phyloP scores from a whole-genome alignment of 306 rosid genomes.

The Biancaea sappan region DNA sequence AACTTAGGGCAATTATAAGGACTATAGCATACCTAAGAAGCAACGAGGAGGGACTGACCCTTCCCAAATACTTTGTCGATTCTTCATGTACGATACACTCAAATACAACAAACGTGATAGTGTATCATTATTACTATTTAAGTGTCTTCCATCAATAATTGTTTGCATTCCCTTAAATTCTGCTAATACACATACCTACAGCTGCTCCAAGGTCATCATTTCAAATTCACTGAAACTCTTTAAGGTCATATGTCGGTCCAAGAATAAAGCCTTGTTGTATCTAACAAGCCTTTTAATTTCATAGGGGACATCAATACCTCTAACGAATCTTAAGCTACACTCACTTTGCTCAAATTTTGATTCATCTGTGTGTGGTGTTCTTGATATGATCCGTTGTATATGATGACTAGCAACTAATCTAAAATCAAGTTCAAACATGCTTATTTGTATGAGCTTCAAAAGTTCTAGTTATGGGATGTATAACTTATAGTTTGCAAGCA shows the following conservation, averaged over 20 bases:
- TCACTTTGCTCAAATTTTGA: neutral
- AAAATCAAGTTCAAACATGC: neutral
- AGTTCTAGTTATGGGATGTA: neutral
- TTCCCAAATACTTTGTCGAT: slow-evolving; percentile 24
- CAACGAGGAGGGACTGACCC: neutral
- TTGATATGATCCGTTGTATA: slow-evolving; percentile 23
- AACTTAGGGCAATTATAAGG: slow-evolving; percentile 29
- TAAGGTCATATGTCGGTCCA: neutral
- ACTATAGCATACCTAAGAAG: slow-evolving; percentile 9
- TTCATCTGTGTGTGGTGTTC: neutral
- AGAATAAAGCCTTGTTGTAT: neutral
- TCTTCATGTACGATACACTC: slow-evolving; percentile 39
- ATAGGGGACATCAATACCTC: slow-evolving; percentile 1
- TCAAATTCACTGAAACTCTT: neutral
- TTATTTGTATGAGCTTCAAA: neutral
- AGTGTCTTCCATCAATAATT: neutral
- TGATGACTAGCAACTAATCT: slow-evolving; percentile 15
- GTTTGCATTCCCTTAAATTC: slow-evolving; percentile 8
- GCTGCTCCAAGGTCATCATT: neutral
- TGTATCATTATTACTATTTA: neutral
- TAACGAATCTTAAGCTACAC: slow-evolving; percentile 7
- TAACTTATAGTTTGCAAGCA: neutral
- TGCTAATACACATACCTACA: neutral
- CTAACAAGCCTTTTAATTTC: neutral
- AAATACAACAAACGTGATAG: neutral